Evolutionary conservation across 768 basidiomycete species (phyloP).

Genomic region (Boletus tomentosulus): DNA sequence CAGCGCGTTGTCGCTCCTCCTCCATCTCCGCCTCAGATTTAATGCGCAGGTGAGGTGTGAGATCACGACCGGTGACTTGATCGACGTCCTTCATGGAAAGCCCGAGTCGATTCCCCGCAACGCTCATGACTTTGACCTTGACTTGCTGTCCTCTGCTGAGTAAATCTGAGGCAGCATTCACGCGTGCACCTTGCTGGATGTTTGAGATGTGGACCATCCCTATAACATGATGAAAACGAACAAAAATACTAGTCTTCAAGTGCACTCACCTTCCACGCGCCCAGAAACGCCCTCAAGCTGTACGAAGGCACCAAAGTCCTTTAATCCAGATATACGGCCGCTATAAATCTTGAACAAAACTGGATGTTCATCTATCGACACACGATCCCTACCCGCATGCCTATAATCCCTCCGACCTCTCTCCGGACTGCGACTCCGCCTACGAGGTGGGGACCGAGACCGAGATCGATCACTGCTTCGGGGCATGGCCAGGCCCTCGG

Average conservation of each 20-base stretch:
- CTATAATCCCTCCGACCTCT: constrained; percentile 48
- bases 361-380: constrained; percentile 69
- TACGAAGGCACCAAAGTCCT: constrained; percentile 97
- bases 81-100: constrained; percentile 99
- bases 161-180: constrained; percentile 83
- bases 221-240: constrained; percentile 30
- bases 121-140: constrained; percentile 96
- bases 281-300: constrained; percentile 83
- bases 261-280: constrained; percentile 75
- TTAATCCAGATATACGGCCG: constrained; percentile 78
- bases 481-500: constrained; percentile 54
- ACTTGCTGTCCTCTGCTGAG: constrained; percentile 80
- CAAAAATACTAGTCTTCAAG: not conserved
- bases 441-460: constrained; percentile 44
- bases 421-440: constrained; percentile 56
- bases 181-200: constrained; percentile 80
- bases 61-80: constrained; percentile 82
- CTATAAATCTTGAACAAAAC: constrained; percentile 93
- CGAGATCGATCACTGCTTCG: constrained; percentile 48
- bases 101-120: constrained; percentile 74
- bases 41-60: constrained; percentile 92
- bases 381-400: constrained; percentile 35
- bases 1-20: constrained; percentile 63
- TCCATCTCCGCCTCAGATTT: constrained; percentile 92
- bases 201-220: constrained; percentile 98